Conservation (phyloP, 495 filamentous ascomycete genomes). For the Neurospora sp. region DNA sequence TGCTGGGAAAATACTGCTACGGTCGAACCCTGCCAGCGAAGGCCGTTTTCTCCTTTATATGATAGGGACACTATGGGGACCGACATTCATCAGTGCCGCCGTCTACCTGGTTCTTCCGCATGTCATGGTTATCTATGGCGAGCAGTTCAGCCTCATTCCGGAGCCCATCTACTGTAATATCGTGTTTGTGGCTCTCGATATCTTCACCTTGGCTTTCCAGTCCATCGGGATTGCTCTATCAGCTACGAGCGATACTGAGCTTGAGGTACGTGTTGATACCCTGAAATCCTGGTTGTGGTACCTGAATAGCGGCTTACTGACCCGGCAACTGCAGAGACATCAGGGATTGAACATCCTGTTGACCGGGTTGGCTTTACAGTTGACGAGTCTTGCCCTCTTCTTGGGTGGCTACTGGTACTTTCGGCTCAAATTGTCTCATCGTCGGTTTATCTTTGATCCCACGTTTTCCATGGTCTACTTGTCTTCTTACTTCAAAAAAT, state of each 20-base stretch:
- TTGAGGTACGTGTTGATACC: constrained; percentile 11
- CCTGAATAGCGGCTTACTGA: neutral
- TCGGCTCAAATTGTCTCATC: constrained; percentile 17
- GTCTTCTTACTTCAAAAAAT: constrained; percentile 23
- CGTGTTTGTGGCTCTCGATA: constrained; percentile 20
- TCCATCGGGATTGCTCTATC: constrained; percentile 23
- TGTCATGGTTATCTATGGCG: constrained; percentile 30
- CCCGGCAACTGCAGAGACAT: constrained; percentile 16
- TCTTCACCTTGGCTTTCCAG: constrained; percentile 25
- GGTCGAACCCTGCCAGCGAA: constrained; percentile 13
- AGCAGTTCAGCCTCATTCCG: constrained; percentile 18
- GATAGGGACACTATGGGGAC: constrained; percentile 29
- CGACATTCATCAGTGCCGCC: constrained; percentile 27
- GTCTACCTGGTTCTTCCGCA: constrained; percentile 27
- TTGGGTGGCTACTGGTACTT: constrained; percentile 22
- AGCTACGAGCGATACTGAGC: neutral
- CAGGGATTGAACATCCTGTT: constrained; percentile 23
- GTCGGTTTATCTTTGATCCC: constrained; percentile 22
- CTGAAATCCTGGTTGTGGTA: neutral
- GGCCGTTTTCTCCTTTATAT: constrained; percentile 25
- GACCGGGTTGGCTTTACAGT: constrained; percentile 28
- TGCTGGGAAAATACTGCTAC: constrained; percentile 27
- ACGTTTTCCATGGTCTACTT: constrained; percentile 22
- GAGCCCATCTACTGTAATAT: constrained; percentile 23
- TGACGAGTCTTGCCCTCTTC: constrained; percentile 22